phyloP scores from a whole-genome alignment of 495 filamentous ascomycete species.

The Jackrogersella minutella region DNA sequence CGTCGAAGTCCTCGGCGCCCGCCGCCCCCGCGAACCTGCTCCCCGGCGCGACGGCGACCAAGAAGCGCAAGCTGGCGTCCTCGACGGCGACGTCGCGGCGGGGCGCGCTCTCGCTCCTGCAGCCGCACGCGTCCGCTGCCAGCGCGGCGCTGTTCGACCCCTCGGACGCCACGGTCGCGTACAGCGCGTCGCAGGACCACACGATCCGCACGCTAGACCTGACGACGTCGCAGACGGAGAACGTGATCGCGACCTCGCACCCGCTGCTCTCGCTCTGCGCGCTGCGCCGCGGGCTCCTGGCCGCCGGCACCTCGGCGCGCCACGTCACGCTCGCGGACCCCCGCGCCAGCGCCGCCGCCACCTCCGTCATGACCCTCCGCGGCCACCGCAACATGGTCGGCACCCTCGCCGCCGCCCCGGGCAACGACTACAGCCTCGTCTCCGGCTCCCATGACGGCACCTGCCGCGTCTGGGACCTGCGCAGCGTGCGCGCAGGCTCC shows the following conservation, averaged over 20 bases:
- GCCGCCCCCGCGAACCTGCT: slow-evolving; percentile 71
- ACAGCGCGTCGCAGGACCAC: slow-evolving; percentile 89
- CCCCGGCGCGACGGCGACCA: slow-evolving; percentile 66
- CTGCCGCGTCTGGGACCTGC: slow-evolving; percentile 90
- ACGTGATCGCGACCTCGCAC: slow-evolving; percentile 82
- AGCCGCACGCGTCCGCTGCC: slow-evolving; percentile 74
- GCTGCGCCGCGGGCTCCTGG: slow-evolving; percentile 72
- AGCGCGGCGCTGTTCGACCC: slow-evolving; percentile 83
- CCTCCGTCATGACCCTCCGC: slow-evolving; percentile 84
- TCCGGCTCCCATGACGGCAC: slow-evolving; percentile 90
- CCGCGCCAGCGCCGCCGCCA: slow-evolving; percentile 72
- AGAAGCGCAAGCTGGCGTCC: slow-evolving; percentile 79
- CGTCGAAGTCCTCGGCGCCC: slow-evolving; percentile 74
- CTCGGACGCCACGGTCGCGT: slow-evolving; percentile 83
- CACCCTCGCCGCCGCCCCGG: slow-evolving; percentile 71
- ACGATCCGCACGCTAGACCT: slow-evolving; percentile 91
- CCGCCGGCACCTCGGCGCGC: slow-evolving; percentile 83
- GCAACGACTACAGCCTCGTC: slow-evolving; percentile 79
- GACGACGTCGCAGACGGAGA: slow-evolving; percentile 74
- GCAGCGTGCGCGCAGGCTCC: slow-evolving; percentile 72
- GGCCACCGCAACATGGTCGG: slow-evolving; percentile 89
- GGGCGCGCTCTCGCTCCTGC: slow-evolving; percentile 77
- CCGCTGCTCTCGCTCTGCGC: slow-evolving; percentile 78
- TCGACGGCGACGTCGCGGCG: slow-evolving; percentile 67
- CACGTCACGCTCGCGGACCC: slow-evolving; percentile 92